These are phyloP conservation scores for Bryopsis sp. DNA, from an alignment of 139 green algal genomes.

Conservation along the genomic window DNA sequence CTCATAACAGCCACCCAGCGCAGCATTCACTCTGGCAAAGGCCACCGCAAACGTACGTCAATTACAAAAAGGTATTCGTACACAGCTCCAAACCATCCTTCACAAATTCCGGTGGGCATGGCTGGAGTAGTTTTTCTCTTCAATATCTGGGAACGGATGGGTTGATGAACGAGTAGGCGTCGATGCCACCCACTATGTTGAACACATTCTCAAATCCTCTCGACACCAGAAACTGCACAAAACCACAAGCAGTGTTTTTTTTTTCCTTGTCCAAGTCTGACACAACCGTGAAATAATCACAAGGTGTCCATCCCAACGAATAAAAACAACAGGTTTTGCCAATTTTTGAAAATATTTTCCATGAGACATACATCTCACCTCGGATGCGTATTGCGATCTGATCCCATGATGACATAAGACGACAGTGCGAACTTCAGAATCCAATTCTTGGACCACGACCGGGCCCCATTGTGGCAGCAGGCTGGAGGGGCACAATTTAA, in stretches of 20 bases:
- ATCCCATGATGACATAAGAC: constrained; percentile 79
- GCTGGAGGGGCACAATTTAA: constrained; percentile 38
- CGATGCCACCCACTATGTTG: constrained; percentile 68
- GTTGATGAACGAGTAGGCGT: constrained; percentile 47
- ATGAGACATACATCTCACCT: background rate
- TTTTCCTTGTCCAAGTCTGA: background rate
- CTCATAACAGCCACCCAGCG: no score
- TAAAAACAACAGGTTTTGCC: background rate
- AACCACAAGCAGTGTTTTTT: constrained; percentile 3
- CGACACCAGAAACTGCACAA: constrained; percentile 35
- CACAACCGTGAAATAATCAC: background rate
- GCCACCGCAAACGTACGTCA: no score
- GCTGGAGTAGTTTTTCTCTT: no score
- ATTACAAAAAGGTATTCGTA: no score
- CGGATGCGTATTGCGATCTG: constrained; percentile 26
- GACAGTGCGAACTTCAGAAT: constrained; percentile 50
- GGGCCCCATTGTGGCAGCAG: constrained; percentile 33
- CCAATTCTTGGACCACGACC: constrained; percentile 31
- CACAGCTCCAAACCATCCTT: no score
- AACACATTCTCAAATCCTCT: constrained; percentile 55
- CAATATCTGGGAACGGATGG: constrained; percentile 45
- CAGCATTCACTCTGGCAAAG: no score
- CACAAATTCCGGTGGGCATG: no score
- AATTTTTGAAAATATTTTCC: background rate
- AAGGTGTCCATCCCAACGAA: background rate